A percentile compares a stretch with the other conserved stretches of the same genome.
Evolutionary conservation across 192 early-diverging fungal species (phyloP).

Genomic region (Coemansia sp.): DNA sequence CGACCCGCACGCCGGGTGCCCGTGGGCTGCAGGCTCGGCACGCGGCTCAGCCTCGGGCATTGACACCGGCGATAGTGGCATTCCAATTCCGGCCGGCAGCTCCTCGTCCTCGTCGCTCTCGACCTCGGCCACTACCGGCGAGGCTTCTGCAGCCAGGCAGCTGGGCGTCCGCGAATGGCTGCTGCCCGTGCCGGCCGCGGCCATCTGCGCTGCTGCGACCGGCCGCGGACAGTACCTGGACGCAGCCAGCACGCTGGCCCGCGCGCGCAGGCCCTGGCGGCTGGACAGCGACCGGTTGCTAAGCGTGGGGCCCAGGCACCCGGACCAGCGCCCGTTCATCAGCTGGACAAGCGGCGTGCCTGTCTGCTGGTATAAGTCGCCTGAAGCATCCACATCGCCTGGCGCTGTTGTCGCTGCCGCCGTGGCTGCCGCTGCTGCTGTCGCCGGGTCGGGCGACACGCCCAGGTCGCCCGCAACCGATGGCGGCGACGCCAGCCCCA

Average conservation of each 20-base stretch:
- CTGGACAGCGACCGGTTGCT: constrained; percentile 32
- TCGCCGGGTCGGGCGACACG: neutral
- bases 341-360: constrained; percentile 13
- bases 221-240: constrained; percentile 2
- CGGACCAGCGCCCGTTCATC: constrained; percentile 26
- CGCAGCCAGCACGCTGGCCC: constrained; percentile 12
- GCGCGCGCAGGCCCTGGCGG: constrained; percentile 12
- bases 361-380: constrained; percentile 8
- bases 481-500: constrained; percentile 17
- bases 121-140: constrained; percentile 1
- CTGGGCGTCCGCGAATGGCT: constrained; percentile 1
- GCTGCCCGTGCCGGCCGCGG: neutral
- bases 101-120: constrained; percentile 3
- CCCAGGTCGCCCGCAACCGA: constrained; percentile 1
- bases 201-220: constrained; percentile 3
- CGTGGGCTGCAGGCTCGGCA: neutral
- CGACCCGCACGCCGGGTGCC: neutral
- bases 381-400: neutral
- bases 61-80: constrained; percentile 8
- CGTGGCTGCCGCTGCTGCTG: neutral
- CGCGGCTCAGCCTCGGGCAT: constrained; percentile 1
- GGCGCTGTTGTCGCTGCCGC: neutral
- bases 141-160: neutral
- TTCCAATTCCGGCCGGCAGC: neutral
- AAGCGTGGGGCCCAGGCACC: constrained; percentile 23